Conservation (phyloP, 1,139 yeast species). For the Zygotorulaspora mrakii region DNA sequence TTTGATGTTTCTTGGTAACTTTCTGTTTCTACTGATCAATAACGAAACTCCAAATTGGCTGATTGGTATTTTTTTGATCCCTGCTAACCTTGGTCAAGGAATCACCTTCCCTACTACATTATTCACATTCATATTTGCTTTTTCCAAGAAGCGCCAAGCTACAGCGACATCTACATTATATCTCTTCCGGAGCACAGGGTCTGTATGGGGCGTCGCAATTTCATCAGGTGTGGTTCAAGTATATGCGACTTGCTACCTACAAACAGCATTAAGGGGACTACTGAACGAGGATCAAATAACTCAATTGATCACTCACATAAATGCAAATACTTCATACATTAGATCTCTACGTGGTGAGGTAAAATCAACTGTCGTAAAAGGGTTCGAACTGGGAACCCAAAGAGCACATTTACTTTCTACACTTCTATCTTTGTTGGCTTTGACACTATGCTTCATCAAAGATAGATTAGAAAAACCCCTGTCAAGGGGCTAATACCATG, state of each 20-base stretch:
- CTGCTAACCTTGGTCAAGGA: slow-evolving; percentile 45
- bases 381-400: slow-evolving; percentile 16
- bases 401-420: slow-evolving; percentile 16
- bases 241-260: slow-evolving; percentile 11
- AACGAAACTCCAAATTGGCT: slow-evolving; percentile 30
- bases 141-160: slow-evolving; percentile 36
- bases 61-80: slow-evolving; percentile 34
- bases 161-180: slow-evolving; percentile 43
- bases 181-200: slow-evolving; percentile 42
- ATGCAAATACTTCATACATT: slow-evolving; percentile 16
- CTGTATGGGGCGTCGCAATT: slow-evolving; percentile 43
- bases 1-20: slow-evolving; percentile 40
- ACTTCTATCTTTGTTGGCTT: slow-evolving; percentile 10
- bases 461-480: slow-evolving; percentile 9
- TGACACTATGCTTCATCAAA: slow-evolving; percentile 8
- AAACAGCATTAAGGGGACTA: slow-evolving; percentile 7
- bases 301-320: slow-evolving; percentile 10
- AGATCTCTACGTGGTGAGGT: slow-evolving; percentile 14
- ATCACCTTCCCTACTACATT: slow-evolving; percentile 41
- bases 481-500: not conserved
- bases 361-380: slow-evolving; percentile 13
- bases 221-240: slow-evolving; percentile 37
- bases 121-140: slow-evolving; percentile 41
- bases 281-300: slow-evolving; percentile 12
- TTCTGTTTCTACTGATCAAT: slow-evolving; percentile 34